These are phyloP conservation scores for Colletotrichum sp. DNA, from an alignment of 2,329 filamentous ascomycete species.

Conservation along the genomic window DNA sequence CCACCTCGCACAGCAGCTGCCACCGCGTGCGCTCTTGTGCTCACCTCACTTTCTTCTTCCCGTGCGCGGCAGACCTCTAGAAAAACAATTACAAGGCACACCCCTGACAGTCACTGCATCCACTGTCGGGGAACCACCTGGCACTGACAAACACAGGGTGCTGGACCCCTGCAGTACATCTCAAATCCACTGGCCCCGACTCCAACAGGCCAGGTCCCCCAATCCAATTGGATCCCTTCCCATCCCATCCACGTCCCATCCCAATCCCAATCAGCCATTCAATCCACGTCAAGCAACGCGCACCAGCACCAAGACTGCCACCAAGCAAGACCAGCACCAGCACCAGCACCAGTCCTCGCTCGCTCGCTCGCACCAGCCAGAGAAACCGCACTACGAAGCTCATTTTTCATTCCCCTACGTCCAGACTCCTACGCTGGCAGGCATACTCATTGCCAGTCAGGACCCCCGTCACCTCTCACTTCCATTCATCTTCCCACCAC, in stretches of 20 bases:
- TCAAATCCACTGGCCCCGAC: not conserved
- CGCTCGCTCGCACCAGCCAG: not conserved
- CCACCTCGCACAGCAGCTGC: not conserved
- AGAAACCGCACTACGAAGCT: not conserved
- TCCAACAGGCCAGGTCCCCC: not conserved
- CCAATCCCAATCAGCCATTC: not conserved
- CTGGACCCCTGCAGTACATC: conserved; percentile 14
- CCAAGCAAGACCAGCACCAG: not conserved
- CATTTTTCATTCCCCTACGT: not conserved
- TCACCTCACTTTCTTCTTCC: not conserved
- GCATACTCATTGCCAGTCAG: not conserved
- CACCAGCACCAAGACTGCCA: not conserved
- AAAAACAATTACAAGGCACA: not conserved
- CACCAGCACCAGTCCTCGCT: not conserved
- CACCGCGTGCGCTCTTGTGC: not conserved
- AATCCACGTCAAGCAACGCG: not conserved
- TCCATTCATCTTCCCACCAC: conserved; percentile 8
- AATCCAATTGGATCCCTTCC: not conserved
- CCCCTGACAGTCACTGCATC: not conserved
- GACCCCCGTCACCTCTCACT: not conserved
- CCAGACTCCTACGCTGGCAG: not conserved
- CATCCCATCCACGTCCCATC: not conserved
- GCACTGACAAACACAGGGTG: conserved; percentile 5
- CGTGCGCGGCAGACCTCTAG: not conserved
- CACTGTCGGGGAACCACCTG: conserved; percentile 13